Evolutionary conservation across 208 protist species (phyloP).

Genomic region (Naegleria gruberi): DNA sequence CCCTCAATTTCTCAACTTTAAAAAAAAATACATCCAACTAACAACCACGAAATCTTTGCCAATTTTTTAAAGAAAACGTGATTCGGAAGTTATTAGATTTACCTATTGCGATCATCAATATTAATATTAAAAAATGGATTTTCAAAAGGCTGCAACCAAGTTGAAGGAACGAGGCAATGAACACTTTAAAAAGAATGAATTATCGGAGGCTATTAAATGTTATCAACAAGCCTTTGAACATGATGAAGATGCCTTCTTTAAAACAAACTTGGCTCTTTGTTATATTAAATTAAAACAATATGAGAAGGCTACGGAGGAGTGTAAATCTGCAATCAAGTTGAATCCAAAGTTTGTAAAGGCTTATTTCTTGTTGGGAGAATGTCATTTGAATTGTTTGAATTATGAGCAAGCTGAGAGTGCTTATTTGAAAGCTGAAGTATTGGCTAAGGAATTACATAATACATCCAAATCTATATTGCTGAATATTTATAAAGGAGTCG

Average conservation of each 20-base stretch:
- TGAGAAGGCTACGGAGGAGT: not conserved
- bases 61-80: too few relatives aligned
- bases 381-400: not conserved
- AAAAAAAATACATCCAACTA: too few relatives aligned
- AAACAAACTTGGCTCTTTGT: not conserved
- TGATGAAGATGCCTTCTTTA: not conserved
- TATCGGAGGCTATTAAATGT: not conserved
- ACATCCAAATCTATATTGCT: not conserved
- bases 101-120: too few relatives aligned
- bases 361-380: not conserved
- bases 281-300: not conserved
- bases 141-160: not conserved
- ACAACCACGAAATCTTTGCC: too few relatives aligned
- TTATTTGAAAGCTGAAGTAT: conserved; percentile 1
- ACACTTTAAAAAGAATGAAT: not conserved
- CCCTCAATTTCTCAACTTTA: too few relatives aligned
- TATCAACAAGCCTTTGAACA: not conserved
- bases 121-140: not conserved
- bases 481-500: not conserved
- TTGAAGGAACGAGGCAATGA: not conserved
- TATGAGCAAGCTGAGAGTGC: not conserved
- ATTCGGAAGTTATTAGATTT: too few relatives aligned
- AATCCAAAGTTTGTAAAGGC: not conserved
- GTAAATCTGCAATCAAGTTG: not conserved
- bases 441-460: not conserved